Percentiles rank a stretch among this genome's conserved stretches.
Evolutionary conservation across 495 filamentous ascomycete species (phyloP).

Genomic region (Penicillium ucsense): DNA sequence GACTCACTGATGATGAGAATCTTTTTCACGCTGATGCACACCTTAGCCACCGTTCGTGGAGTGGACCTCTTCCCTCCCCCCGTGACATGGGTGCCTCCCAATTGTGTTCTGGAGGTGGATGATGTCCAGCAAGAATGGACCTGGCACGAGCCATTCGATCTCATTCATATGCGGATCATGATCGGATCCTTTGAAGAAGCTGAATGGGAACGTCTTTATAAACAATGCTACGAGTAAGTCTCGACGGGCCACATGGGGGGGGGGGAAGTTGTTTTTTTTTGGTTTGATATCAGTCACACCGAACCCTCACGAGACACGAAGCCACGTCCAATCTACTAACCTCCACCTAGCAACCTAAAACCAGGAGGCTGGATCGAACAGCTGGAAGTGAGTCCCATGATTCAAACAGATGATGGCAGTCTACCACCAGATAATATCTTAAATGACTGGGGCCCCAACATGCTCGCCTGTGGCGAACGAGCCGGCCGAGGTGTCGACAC

Average conservation of each 20-base stretch:
- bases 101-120: conserved; percentile 14
- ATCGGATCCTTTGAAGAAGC: conserved; percentile 8
- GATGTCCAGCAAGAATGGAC: conserved; percentile 20
- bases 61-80: conserved; percentile 19
- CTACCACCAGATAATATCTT: conserved; percentile 21
- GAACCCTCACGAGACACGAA: too few species aligned
- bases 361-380: conserved; percentile 50
- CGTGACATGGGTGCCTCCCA: conserved; percentile 13
- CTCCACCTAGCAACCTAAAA: conserved; percentile 12
- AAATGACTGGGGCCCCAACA: conserved; percentile 9
- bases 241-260: too few species aligned
- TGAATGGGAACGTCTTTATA: conserved; percentile 23
- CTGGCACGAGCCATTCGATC: conserved; percentile 21
- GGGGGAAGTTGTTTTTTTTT: too few species aligned
- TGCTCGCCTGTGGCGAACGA: conserved; percentile 10
- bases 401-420: conserved; percentile 37
- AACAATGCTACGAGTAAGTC: conserved; percentile 15
- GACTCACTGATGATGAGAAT: too few species aligned
- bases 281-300: too few species aligned
- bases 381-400: conserved; percentile 33
- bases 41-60: conserved; percentile 14
- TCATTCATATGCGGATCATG: conserved; percentile 25
- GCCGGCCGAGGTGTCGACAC: conserved; percentile 10
- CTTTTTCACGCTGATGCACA: not conserved
- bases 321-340: too few species aligned